Evolutionary conservation across 352 stramenopile genomes (phyloP).

Genomic region (Phytophthora colocasiae): DNA sequence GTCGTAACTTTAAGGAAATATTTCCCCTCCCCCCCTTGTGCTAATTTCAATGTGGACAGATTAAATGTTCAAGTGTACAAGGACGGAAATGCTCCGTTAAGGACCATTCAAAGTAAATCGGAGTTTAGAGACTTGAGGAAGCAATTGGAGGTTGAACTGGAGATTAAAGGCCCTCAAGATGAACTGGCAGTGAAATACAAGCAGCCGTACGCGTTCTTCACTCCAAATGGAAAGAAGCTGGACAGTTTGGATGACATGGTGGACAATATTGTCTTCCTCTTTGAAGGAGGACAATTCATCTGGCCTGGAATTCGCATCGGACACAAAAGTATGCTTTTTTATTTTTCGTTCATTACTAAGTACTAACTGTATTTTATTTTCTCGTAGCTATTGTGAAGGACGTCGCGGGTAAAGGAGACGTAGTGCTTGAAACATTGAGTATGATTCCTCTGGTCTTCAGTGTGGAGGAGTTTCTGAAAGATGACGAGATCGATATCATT

Average conservation of each 20-base stretch:
- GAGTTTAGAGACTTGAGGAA: slow-evolving; percentile 48
- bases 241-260: slow-evolving; percentile 47
- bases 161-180: slow-evolving; percentile 41
- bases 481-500: slow-evolving; percentile 85
- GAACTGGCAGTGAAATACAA: slow-evolving; percentile 60
- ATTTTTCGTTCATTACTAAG: no score
- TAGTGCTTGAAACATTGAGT: slow-evolving; percentile 69
- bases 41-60: slow-evolving; percentile 30
- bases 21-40: not conserved
- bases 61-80: slow-evolving; percentile 63
- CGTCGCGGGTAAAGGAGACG: slow-evolving; percentile 51
- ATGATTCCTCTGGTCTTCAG: slow-evolving; percentile 75
- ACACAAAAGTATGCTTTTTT: slow-evolving; percentile 54
- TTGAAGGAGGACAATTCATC: slow-evolving; percentile 82
- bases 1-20: slow-evolving; percentile 13
- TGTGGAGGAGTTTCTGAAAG: slow-evolving; percentile 80
- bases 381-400: slow-evolving; percentile 52
- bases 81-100: slow-evolving; percentile 52
- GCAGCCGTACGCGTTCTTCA: slow-evolving; percentile 76
- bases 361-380: not conserved
- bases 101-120: slow-evolving; percentile 39
- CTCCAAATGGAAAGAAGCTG: slow-evolving; percentile 53
- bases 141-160: slow-evolving; percentile 46
- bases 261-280: slow-evolving; percentile 68
- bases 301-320: slow-evolving; percentile 75